Evolutionary conservation across 441 rosid species (phyloP), one percentile per base, ranked within the genome.

Genomic region (Capsella rubella): DNA sequence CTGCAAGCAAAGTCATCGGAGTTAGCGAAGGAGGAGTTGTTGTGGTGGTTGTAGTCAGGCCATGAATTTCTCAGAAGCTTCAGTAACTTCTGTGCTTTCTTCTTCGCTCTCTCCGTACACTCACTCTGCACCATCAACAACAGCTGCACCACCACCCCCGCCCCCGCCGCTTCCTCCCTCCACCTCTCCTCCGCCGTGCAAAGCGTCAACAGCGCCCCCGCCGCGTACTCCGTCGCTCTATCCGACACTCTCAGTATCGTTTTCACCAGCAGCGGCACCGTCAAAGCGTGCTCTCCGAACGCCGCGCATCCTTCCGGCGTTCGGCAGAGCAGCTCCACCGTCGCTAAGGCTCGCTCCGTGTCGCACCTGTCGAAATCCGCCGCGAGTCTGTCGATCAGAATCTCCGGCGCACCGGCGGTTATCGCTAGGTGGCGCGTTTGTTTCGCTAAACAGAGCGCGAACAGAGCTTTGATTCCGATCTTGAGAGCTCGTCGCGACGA

Each of bases 141-240:
- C 82, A 92, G 68, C 80, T 87, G 93, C 7, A 90, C 89, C 83
- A 92, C 53, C 75, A 92, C 83, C 25, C 98, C 98, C 15, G 90
- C 97, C 65, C 61, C 73, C 67, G 87, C 95, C 16, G 99, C 99
- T 69, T 95, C 98, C 25, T 71, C 64, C 64, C 80, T 93, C 81
- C 90, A 78, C 73, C 61, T 29, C 50, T 88, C 98, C 79, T 86
- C 80, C 73, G 83, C 87, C 67, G 91, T 78, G 50, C 99, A 95
- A 14, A 95, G 78, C 50, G 95, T 81, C 50, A 84, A 11, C 61
- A 95, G 67, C 4, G 98, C 96, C n/a, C 98, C 97, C n/a, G 90
- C 97, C 18, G 97, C 97, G 81, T 92, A 85, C 84, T 95, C 99
- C 60, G 98, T 90, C 55, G 98, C 96, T 6, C 92, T 79, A 46